Evolutionary conservation across 805 yeast genomes (phyloP), one percentile per base, ranked within the genome.

Genomic region (Ogataea chonburiensis): DNA sequence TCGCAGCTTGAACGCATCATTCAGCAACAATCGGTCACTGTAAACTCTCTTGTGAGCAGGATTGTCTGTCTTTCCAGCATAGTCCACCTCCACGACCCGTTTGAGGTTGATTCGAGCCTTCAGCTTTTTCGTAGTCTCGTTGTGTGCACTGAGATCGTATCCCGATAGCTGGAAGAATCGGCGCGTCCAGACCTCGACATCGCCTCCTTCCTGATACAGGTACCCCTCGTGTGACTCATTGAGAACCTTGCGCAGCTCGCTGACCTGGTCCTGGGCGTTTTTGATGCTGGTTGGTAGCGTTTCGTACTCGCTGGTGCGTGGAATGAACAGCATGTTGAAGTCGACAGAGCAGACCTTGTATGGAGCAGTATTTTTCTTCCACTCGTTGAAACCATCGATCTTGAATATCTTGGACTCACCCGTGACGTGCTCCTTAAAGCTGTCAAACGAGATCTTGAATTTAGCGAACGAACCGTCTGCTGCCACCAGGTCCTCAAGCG

Each of bases 121-220:
- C 1, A 91, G 75, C 52, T 79, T 81, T 58, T 66, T 76, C 2
- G 82, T 67, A 18, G 66, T 66, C 46, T 82, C 93, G 47, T 85
- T 81, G 54, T 81, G 86, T 0, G 96, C 96, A 36, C 79, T 68
- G 47, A 89, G 64, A 22, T 79, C 75, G 7, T 79, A 72, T 0
- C 91, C 95, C 29, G 73, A 66, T n/a, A 89, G 66, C 46, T 74
- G 79, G 64, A 81, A 87, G 62, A 61, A 86, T 39, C 97, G 70
- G 46, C 83, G 75, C 48, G 84, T 76, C 79, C 89, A 77, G 18
- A 70, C 65, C 11, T 70, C 74, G 48, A 93, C 75, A 63, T 89
- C 98, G 7, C 97, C 97, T 13, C 98, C 98, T 53, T 82, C 86
- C 62, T 89, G 98, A 50, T 78, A 77, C 63, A 91, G 64, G 52